Percentiles rank a stretch among this genome's conserved stretches.
Conservation (phyloP, 2,329 filamentous ascomycete species). For the Ophiosphaerella narmari region DNA sequence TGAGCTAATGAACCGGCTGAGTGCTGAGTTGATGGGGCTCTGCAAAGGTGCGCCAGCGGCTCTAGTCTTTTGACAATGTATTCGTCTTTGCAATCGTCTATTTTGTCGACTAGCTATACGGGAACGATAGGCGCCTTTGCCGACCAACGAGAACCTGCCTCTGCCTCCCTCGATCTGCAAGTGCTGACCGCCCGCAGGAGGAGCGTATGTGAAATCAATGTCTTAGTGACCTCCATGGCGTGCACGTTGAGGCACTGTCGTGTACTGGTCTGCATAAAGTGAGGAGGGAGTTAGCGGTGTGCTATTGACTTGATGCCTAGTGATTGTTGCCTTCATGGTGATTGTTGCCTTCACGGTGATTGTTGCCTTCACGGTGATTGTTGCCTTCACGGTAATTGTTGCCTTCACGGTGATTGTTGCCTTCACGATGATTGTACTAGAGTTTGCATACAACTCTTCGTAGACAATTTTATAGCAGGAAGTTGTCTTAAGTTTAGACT, state of each 20-base stretch:
- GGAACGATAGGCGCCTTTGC: no score
- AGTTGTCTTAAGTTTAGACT: constrained; percentile 64
- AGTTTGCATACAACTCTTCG: constrained; percentile 65
- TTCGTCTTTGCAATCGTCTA: no score
- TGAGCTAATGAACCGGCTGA: no score
- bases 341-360: no score
- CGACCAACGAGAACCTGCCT: no score
- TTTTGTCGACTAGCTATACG: no score
- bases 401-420: no score
- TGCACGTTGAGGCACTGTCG: constrained; percentile 68
- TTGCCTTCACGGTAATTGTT: no score
- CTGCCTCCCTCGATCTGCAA: constrained; percentile 65
- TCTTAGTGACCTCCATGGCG: constrained; percentile 71
- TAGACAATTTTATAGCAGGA: constrained; percentile 67
- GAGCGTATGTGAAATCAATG: constrained; percentile 64
- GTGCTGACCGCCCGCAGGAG: constrained; percentile 59
- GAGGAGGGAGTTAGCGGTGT: constrained; percentile 68
- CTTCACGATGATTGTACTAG: constrained; percentile 63
- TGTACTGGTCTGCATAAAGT: constrained; percentile 67
- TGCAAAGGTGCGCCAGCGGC: no score
- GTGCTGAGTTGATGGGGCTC: no score
- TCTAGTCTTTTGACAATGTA: no score
- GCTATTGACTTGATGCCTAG: constrained; percentile 71
- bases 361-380: no score
- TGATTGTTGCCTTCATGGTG: constrained; percentile 66